Evolutionary conservation across 1,284 basidiomycete species (phyloP).

Genomic region (Trametes hirsuta): DNA sequence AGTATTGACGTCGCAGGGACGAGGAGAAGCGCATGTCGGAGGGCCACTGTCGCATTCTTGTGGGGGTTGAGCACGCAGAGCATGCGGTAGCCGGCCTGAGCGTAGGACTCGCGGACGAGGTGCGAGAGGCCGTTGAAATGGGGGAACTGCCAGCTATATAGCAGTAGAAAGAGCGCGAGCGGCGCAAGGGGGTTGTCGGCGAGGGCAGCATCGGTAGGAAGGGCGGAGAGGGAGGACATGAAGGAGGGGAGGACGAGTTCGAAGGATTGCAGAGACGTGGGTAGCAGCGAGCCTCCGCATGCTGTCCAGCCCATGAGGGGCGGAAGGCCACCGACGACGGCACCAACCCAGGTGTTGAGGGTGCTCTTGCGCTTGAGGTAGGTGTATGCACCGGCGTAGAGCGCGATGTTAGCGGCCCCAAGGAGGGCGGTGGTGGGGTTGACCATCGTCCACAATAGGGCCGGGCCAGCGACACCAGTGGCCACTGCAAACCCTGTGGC

Average conservation of each 20-base stretch:
- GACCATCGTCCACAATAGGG: conserved; percentile 81
- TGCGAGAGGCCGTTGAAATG: conserved; percentile 97
- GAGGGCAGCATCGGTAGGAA: conserved; percentile 47
- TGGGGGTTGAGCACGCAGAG: conserved; percentile 80
- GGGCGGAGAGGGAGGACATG: conserved; percentile 37
- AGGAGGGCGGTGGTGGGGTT: conserved; percentile 89
- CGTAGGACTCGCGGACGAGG: conserved; percentile 87
- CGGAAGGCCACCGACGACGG: conserved; percentile 91
- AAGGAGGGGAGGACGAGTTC: conserved; percentile 60
- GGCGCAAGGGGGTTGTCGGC: conserved; percentile 81
- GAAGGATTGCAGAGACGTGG: conserved; percentile 60
- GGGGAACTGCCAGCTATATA: conserved; percentile 99
- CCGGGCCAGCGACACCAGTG: conserved; percentile 80
- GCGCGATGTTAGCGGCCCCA: conserved; percentile 83
- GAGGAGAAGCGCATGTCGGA: conserved; percentile 84
- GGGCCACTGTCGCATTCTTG: conserved; percentile 84
- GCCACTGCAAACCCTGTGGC: conserved; percentile 79
- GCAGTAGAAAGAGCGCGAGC: conserved; percentile 75
- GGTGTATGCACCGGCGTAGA: conserved; percentile 95
- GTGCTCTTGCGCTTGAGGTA: conserved; percentile 90
- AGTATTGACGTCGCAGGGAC: conserved; percentile 83
- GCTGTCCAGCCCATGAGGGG: conserved; percentile 99
- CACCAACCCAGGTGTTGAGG: conserved; percentile 95
- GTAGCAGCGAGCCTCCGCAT: conserved; percentile 81
- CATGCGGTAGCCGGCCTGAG: conserved; percentile 95